Conservation (phyloP, 23 red algal genomes). For the Gracilaria domingensis region DNA sequence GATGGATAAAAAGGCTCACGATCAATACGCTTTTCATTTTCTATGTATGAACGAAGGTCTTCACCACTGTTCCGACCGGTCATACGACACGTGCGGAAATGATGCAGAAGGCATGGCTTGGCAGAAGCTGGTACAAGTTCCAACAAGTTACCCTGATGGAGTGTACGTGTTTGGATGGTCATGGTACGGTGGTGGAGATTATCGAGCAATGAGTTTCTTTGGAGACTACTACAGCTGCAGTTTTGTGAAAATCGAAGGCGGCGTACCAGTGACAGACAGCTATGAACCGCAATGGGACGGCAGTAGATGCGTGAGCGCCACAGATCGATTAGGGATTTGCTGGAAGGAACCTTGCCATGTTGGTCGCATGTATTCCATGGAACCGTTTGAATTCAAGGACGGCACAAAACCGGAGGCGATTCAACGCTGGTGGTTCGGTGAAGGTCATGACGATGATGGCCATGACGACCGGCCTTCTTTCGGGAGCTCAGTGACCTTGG, state of each 20-base stretch:
- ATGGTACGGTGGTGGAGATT: conserved; percentile 75
- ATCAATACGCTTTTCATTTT: conserved; percentile 65
- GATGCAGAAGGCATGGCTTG: conserved; percentile 65
- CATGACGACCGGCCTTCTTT: background rate
- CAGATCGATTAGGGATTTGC: conserved; percentile 56
- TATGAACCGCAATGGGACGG: conserved; percentile 69
- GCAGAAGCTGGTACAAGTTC: conserved; percentile 48
- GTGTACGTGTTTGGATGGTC: conserved; percentile 76
- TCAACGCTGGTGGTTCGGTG: conserved; percentile 30
- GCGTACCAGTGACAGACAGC: conserved; percentile 31
- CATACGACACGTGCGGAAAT: conserved; percentile 62
- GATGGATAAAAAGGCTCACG: conserved; percentile 70
- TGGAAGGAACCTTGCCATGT: conserved; percentile 60
- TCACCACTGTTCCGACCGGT: conserved; percentile 51
- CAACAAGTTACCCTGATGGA: conserved; percentile 61
- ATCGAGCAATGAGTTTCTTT: conserved; percentile 64
- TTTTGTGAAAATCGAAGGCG: conserved; percentile 60
- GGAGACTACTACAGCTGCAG: conserved; percentile 78
- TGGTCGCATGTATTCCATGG: conserved; percentile 41
- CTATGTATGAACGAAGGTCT: conserved; percentile 62
- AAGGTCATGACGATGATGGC: background rate
- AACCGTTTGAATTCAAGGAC: conserved; percentile 49
- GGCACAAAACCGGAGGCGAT: conserved; percentile 20
- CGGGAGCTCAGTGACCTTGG: conserved; percentile 33
- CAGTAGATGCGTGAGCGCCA: conserved; percentile 22